phyloP scores from a whole-genome alignment of 768 basidiomycete genomes.

The Amanita fuliginea region DNA sequence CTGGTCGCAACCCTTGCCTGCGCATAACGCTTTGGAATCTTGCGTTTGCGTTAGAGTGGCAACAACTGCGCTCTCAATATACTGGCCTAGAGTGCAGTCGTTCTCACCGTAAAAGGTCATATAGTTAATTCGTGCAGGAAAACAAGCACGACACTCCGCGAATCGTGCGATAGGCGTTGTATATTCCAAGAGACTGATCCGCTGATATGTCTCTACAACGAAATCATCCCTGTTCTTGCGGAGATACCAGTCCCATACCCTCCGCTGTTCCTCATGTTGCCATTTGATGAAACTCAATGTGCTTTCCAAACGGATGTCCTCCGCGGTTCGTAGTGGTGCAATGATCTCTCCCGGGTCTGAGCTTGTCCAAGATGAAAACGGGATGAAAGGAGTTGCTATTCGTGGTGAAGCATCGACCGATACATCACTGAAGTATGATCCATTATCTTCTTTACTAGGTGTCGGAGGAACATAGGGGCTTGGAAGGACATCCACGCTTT shows the following conservation, averaged over 20 bases:
- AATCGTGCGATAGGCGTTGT: slow-evolving; percentile 66
- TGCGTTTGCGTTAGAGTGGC: slow-evolving; percentile 60
- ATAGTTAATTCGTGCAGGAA: slow-evolving; percentile 60
- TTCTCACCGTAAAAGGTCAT: slow-evolving; percentile 90
- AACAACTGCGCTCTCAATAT: slow-evolving; percentile 70
- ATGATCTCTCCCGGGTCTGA: slow-evolving; percentile 24
- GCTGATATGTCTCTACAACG: slow-evolving; percentile 88
- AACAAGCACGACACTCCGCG: slow-evolving; percentile 62
- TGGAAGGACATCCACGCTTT: slow-evolving; percentile 21
- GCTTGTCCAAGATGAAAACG: slow-evolving; percentile 5
- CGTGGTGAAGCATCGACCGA: slow-evolving; percentile 11
- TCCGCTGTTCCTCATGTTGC: slow-evolving; percentile 78
- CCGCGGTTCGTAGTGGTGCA: slow-evolving; percentile 43
- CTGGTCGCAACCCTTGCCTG: slow-evolving; percentile 76
- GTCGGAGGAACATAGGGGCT: slow-evolving; percentile 22
- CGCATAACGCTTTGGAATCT: slow-evolving; percentile 69
- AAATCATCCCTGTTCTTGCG: slow-evolving; percentile 81
- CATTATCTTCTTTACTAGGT: slow-evolving; percentile 20
- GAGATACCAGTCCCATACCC: slow-evolving; percentile 94
- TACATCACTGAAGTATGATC: slow-evolving; percentile 21
- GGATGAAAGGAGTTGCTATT: slow-evolving; percentile 5
- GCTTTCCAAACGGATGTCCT: slow-evolving; percentile 71
- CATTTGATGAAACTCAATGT: slow-evolving; percentile 58
- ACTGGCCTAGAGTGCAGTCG: slow-evolving; percentile 88
- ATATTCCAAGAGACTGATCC: slow-evolving; percentile 71